Percentiles rank a stretch among this genome's conserved stretches.
These are phyloP conservation scores for Primulina huaijiensis DNA, from an alignment of 257 asterid genomes.

Conservation along the genomic window DNA sequence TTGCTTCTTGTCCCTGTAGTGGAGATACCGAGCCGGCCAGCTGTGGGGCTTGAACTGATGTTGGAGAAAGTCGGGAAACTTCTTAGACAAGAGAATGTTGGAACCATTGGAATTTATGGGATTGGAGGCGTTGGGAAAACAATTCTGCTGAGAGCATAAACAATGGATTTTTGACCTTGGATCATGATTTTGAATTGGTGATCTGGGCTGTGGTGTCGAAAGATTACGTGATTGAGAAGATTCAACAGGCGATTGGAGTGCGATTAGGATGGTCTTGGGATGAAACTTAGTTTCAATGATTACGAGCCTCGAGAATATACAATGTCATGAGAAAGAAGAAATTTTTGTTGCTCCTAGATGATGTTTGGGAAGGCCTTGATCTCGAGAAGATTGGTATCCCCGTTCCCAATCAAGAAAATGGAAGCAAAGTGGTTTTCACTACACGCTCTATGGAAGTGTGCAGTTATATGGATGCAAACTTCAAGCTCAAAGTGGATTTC, in stretches of 20 bases:
- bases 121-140: slow-evolving; percentile 47
- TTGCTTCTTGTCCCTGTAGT: slow-evolving; percentile 44
- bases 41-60: slow-evolving; percentile 40
- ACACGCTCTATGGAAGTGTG: slow-evolving; percentile 43
- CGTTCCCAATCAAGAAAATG: slow-evolving; percentile 31
- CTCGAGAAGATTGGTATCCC: slow-evolving; percentile 47
- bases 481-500: slow-evolving; percentile 44
- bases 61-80: slow-evolving; percentile 27
- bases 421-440: slow-evolving; percentile 45
- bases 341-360: slow-evolving; percentile 42
- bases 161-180: slow-evolving; percentile 32
- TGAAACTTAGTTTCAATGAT: slow-evolving; percentile 37
- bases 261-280: slow-evolving; percentile 48
- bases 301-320: slow-evolving; percentile 36
- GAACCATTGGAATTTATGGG: slow-evolving; percentile 37
- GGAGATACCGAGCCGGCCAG: slow-evolving; percentile 46
- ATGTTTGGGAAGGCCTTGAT: slow-evolving; percentile 51
- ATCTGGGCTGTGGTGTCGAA: slow-evolving; percentile 47
- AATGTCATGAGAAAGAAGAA: slow-evolving; percentile 43
- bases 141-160: slow-evolving; percentile 39
- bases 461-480: slow-evolving; percentile 43
- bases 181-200: slow-evolving; percentile 41
- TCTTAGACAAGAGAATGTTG: slow-evolving; percentile 30
- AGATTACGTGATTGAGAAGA: slow-evolving; percentile 38
- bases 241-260: slow-evolving; percentile 47